Conservation (phyloP, 2,329 filamentous ascomycete species). For the Botrytis pseudocinerea region DNA sequence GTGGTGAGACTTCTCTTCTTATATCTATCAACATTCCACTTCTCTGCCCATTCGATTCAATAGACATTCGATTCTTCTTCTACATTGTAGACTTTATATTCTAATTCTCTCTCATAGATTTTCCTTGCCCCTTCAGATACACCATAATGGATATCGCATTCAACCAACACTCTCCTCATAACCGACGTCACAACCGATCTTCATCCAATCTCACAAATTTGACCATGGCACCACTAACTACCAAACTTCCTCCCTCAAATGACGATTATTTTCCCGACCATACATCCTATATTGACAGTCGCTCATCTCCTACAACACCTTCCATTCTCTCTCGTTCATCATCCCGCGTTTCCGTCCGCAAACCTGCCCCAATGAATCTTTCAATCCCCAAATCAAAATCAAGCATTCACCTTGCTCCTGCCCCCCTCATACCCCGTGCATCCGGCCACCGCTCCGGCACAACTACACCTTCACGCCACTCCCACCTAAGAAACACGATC, state of each 20-base stretch:
- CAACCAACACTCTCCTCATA: conserved; percentile 58
- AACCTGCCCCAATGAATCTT: conserved; percentile 30
- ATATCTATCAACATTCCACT: conserved; percentile 7
- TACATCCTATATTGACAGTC: conserved; percentile 60
- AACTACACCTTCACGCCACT: conserved; percentile 30
- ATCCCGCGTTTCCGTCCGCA: conserved; percentile 50
- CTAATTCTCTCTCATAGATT: neutral
- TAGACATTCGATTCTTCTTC: conserved; percentile 16
- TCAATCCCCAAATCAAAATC: conserved; percentile 62
- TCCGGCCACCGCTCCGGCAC: conserved; percentile 34
- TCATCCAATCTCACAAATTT: conserved; percentile 60
- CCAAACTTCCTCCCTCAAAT: conserved; percentile 59
- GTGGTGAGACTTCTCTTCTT: conserved; percentile 21
- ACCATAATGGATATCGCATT: conserved; percentile 58
- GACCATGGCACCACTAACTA: conserved; percentile 63
- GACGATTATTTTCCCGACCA: conserved; percentile 48
- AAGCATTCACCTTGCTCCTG: conserved; percentile 52
- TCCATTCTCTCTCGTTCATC: conserved; percentile 61
- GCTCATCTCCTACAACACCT: conserved; percentile 64
- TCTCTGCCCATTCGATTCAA: conserved; percentile 6
- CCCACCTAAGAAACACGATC: conserved; percentile 28
- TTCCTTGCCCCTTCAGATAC: neutral
- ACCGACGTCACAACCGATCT: conserved; percentile 59
- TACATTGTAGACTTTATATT: neutral
- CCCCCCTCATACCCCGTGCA: conserved; percentile 16